Percentiles rank a stretch among this genome's conserved stretches.
phyloP scores from a whole-genome alignment of 768 basidiomycete genomes.

The Psilocybe azurescens region DNA sequence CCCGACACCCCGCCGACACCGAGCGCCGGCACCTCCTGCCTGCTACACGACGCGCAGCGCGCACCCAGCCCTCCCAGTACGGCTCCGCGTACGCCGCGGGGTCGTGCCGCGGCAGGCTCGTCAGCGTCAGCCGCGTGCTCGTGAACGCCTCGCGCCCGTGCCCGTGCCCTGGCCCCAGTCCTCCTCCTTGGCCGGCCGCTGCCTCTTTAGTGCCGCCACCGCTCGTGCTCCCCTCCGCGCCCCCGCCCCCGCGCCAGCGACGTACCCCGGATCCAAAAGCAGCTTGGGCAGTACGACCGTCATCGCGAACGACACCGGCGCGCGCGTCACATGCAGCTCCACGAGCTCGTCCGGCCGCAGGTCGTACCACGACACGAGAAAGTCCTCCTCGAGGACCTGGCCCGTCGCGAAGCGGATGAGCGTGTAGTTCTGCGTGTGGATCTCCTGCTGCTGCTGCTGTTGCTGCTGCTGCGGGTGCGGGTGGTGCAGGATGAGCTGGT shows the following conservation, averaged over 20 bases:
- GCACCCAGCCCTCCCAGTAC: conserved; percentile 61
- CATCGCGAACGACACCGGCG: conserved; percentile 19
- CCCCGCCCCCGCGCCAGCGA: no score
- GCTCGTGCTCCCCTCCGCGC: no score
- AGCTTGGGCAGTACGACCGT: conserved; percentile 11
- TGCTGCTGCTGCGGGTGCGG: background rate
- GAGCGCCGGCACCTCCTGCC: conserved; percentile 1
- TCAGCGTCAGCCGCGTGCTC: conserved; percentile 13
- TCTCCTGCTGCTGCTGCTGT: conserved; percentile 6
- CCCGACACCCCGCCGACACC: conserved; percentile 2
- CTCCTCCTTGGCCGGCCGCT: background rate
- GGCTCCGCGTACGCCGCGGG: conserved; percentile 51
- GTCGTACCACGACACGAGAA: conserved; percentile 59
- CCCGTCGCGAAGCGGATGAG: conserved; percentile 74
- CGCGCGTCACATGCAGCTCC: conserved; percentile 58
- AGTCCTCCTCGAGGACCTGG: conserved; percentile 72
- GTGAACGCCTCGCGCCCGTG: background rate
- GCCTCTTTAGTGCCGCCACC: no score
- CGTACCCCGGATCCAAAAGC: conserved; percentile 8
- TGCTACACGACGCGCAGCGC: conserved; percentile 48
- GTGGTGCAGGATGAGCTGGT: background rate
- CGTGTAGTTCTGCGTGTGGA: conserved; percentile 34
- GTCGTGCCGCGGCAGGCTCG: conserved; percentile 41
- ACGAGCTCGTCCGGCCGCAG: conserved; percentile 69
- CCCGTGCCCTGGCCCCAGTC: background rate